Conservation (phyloP, 2,329 filamentous ascomycete species). For the Thielaviopsis punctulata region DNA sequence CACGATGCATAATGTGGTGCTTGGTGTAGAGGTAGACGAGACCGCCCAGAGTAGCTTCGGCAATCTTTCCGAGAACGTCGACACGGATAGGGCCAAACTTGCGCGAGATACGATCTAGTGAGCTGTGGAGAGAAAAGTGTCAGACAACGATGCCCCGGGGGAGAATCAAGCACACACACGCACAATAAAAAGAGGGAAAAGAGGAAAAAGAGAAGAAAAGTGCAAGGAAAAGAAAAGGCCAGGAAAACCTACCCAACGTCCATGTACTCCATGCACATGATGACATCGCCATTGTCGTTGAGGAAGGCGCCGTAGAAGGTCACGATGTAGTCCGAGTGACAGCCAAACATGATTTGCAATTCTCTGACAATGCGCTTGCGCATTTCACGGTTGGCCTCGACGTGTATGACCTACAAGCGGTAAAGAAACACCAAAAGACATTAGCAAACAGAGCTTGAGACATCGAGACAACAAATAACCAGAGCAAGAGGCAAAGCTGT, state of each 20-base stretch:
- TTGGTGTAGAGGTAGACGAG: slow-evolving; percentile 89
- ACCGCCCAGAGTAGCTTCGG: slow-evolving; percentile 83
- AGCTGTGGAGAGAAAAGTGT: slow-evolving; percentile 31
- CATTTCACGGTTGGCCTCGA: slow-evolving; percentile 94
- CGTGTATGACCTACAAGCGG: slow-evolving; percentile 68
- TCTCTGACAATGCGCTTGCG: slow-evolving; percentile 94
- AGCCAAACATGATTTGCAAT: slow-evolving; percentile 95
- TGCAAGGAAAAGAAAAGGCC: not conserved
- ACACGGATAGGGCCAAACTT: slow-evolving; percentile 91
- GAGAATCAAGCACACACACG: not conserved
- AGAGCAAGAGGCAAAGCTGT: not conserved
- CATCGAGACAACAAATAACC: not conserved
- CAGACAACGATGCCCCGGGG: not conserved
- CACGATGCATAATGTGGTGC: slow-evolving; percentile 96
- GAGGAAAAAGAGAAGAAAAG: not conserved
- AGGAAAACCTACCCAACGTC: slow-evolving; percentile 70
- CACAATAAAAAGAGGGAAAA: not conserved
- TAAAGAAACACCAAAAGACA: not conserved
- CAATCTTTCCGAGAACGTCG: slow-evolving; percentile 93
- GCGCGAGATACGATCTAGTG: slow-evolving; percentile 82
- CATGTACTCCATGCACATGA: slow-evolving; percentile 99
- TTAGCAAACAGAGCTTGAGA: not conserved
- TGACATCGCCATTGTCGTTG: slow-evolving; percentile 91
- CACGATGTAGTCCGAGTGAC: slow-evolving; percentile 91
- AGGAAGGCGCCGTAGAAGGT: slow-evolving; percentile 96